phyloP scores from a whole-genome alignment of 2,329 filamentous ascomycete species.

The Pyricularia sp. region DNA sequence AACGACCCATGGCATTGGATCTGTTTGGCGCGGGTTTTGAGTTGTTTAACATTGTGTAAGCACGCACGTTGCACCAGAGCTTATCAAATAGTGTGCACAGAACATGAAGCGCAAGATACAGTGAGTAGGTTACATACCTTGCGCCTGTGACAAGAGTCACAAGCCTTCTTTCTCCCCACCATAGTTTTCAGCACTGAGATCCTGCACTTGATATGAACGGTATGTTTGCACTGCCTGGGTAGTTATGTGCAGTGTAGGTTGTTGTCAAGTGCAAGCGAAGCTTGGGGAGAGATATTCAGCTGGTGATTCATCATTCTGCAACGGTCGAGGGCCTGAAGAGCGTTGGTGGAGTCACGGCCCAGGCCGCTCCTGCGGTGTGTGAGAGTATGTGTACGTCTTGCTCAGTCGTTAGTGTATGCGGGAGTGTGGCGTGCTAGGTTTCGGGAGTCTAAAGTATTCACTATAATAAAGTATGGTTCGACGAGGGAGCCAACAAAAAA shows the following conservation, averaged over 20 bases:
- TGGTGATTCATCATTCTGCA: neutral
- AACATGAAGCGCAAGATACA: neutral
- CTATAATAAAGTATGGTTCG: no score
- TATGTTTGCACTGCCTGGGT: neutral
- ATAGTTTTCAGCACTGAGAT: neutral
- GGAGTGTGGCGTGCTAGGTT: no score
- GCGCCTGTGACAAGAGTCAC: constrained; percentile 10
- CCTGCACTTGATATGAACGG: neutral
- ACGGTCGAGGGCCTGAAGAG: neutral
- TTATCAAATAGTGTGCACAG: neutral
- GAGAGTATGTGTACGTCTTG: no score
- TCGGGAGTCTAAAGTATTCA: no score
- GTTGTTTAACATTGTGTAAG: neutral
- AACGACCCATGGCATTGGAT: constrained; percentile 10
- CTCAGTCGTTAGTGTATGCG: neutral
- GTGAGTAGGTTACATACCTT: constrained; percentile 6
- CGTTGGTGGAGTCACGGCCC: neutral
- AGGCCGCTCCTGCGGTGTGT: neutral
- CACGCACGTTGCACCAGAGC: neutral
- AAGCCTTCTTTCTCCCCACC: constrained; percentile 7
- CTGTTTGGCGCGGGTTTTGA: neutral
- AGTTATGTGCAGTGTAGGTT: neutral
- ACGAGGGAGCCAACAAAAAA: no score
- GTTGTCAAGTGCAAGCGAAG: neutral
- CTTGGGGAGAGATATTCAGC: neutral